Evolutionary conservation across 2,329 filamentous ascomycete species (phyloP).

Genomic region (Exophiala sp.): DNA sequence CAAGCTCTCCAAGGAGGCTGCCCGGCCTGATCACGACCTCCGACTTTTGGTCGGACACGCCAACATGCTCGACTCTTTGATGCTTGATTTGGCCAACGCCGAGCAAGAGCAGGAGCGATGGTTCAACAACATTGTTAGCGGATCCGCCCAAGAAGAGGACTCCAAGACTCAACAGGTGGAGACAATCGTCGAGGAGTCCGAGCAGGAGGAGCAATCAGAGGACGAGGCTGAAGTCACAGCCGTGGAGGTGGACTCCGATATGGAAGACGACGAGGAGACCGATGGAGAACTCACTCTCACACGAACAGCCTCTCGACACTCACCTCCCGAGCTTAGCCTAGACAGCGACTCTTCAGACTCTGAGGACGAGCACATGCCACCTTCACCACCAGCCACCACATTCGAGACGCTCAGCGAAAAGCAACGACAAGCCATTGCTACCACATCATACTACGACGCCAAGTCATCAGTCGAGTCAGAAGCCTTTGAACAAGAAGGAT

Average conservation of each 20-base stretch:
- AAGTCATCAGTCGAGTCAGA: slow-evolving; percentile 29
- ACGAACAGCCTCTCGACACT: slow-evolving; percentile 64
- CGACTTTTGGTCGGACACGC: slow-evolving; percentile 94
- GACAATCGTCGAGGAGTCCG: slow-evolving; percentile 66
- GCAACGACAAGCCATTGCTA: slow-evolving; percentile 44
- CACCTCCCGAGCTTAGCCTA: slow-evolving; percentile 66
- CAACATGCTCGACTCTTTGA: slow-evolving; percentile 93
- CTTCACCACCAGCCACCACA: slow-evolving; percentile 59
- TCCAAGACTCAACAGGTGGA: slow-evolving; percentile 79
- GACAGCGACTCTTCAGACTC: slow-evolving; percentile 60
- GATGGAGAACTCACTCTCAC: slow-evolving; percentile 65
- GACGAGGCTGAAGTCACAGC: slow-evolving; percentile 57
- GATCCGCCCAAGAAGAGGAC: slow-evolving; percentile 64
- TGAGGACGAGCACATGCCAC: slow-evolving; percentile 72
- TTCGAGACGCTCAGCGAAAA: slow-evolving; percentile 61
- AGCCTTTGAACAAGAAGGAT: slow-evolving; percentile 46
- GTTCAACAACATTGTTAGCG: slow-evolving; percentile 94
- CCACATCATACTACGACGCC: slow-evolving; percentile 38
- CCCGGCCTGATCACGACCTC: slow-evolving; percentile 87
- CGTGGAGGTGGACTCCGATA: slow-evolving; percentile 48
- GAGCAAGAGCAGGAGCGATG: slow-evolving; percentile 94
- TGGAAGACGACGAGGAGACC: slow-evolving; percentile 55
- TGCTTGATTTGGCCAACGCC: slow-evolving; percentile 86
- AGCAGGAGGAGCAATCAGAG: slow-evolving; percentile 60
- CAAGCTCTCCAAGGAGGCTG: slow-evolving; percentile 92